Percentiles rank a stretch among this genome's conserved stretches.
These are phyloP conservation scores for Rhodotorula sp. DNA, from an alignment of 1,284 basidiomycete genomes.

Conservation along the genomic window DNA sequence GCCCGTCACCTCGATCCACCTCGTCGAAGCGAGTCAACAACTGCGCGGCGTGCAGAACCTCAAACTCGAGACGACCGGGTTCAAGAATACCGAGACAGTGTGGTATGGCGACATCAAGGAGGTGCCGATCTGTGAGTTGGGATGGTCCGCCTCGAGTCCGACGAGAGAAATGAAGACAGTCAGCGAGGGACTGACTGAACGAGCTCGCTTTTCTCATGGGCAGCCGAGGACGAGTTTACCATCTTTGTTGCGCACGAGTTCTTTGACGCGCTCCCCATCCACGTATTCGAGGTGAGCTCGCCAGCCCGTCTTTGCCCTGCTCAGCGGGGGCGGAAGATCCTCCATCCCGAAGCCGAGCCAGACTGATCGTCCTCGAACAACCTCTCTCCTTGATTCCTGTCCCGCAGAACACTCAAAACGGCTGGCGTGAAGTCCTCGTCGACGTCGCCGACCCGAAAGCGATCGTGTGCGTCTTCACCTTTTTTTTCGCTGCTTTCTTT, in stretches of 20 bases:
- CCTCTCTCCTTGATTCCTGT: too few relatives aligned
- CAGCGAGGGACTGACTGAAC: too few relatives aligned
- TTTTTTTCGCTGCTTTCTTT: neutral
- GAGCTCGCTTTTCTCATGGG: too few relatives aligned
- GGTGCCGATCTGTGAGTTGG: constrained; percentile 51
- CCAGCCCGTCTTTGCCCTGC: constrained; percentile 1
- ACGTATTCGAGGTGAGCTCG: constrained; percentile 71
- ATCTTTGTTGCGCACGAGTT: constrained; percentile 95
- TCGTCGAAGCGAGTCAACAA: constrained; percentile 74
- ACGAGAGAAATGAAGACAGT: neutral
- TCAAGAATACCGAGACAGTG: constrained; percentile 52
- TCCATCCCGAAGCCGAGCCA: neutral
- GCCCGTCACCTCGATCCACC: constrained; percentile 62
- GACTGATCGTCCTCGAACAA: neutral
- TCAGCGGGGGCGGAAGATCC: too few relatives aligned
- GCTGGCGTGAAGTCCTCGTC: constrained; percentile 85
- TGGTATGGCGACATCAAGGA: constrained; percentile 78
- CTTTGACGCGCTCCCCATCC: constrained; percentile 93
- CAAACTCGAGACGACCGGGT: constrained; percentile 54
- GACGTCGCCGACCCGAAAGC: constrained; percentile 51
- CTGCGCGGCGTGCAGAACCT: constrained; percentile 65
- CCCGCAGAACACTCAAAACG: constrained; percentile 66
- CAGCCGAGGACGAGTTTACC: constrained; percentile 62
- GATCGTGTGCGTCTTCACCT: constrained; percentile 18
- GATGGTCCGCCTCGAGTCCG: too few relatives aligned